Percentiles rank a stretch among this genome's conserved stretches.
These are phyloP conservation scores for Eimeria nieschulzi DNA, from an alignment of 169 alveolate genomes.

Conservation along the genomic window DNA sequence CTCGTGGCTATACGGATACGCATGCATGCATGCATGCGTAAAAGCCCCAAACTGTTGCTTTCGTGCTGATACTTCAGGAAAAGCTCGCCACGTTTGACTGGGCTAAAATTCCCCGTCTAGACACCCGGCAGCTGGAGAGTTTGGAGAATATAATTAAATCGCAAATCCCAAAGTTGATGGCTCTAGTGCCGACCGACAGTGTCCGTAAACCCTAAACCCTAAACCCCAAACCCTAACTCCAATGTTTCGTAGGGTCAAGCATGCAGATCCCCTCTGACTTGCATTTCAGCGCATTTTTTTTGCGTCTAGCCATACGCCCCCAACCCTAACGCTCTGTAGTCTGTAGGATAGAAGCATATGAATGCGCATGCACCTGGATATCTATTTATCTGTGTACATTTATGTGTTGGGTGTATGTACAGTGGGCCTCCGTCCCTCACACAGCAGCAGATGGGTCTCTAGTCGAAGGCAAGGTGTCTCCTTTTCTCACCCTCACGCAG, in stretches of 20 bases:
- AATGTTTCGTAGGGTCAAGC: too few species aligned
- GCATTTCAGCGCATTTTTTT: too few species aligned
- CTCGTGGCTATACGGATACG: too few species aligned
- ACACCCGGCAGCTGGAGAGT: conserved; percentile 71
- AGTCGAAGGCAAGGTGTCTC: conserved; percentile 50
- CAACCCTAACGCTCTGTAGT: too few species aligned
- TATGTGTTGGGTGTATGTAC: background rate
- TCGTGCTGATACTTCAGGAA: conserved; percentile 51
- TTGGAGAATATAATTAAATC: conserved; percentile 74
- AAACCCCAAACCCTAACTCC: too few species aligned
- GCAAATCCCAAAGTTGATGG: conserved; percentile 79
- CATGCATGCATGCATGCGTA: background rate
- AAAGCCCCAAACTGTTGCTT: background rate
- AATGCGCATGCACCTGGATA: background rate
- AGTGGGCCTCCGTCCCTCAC: background rate
- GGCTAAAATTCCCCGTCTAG: conserved; percentile 77
- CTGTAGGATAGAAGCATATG: too few species aligned
- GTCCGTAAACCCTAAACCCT: conserved; percentile 13
- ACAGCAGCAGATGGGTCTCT: conserved; percentile 27
- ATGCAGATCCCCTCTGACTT: too few species aligned
- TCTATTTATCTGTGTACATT: background rate
- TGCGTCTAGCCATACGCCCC: too few species aligned
- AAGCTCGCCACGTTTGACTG: conserved; percentile 64
- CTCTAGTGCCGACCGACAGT: conserved; percentile 77
- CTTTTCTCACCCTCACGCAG: conserved; percentile 3